These are phyloP conservation scores for Mucor saturninus DNA, from an alignment of 371 early-diverging fungal species.

Conservation along the genomic window DNA sequence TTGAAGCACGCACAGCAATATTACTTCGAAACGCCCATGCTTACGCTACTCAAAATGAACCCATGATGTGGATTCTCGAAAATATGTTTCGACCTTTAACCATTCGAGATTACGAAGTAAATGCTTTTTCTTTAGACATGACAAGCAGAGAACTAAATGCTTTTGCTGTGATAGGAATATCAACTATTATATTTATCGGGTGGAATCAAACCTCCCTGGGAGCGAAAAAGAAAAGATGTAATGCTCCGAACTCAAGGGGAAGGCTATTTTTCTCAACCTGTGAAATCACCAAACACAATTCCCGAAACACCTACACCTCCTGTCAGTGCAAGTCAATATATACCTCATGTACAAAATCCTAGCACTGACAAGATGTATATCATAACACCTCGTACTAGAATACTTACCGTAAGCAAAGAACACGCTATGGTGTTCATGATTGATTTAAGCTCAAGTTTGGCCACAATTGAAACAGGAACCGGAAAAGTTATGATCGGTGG, in stretches of 20 bases:
- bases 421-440: constrained; percentile 72
- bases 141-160: neutral
- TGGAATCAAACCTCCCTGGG: constrained; percentile 25
- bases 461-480: constrained; percentile 62
- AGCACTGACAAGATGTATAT: constrained; percentile 31
- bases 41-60: constrained; percentile 19
- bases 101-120: constrained; percentile 25
- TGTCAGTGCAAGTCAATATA: neutral
- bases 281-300: neutral
- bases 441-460: constrained; percentile 74
- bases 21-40: constrained; percentile 15
- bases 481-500: constrained; percentile 60
- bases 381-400: constrained; percentile 72
- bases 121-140: neutral
- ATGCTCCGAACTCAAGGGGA: neutral
- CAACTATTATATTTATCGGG: constrained; percentile 24
- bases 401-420: constrained; percentile 58
- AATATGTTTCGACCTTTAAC: constrained; percentile 30
- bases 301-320: constrained; percentile 6
- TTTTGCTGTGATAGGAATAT: constrained; percentile 16
- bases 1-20: constrained; percentile 31
- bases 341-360: neutral
- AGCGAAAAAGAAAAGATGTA: constrained; percentile 24
- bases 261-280: constrained; percentile 3
- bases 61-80: constrained; percentile 29